phyloP scores from a whole-genome alignment of 306 rosid species.

The Trichosanthes truncata region DNA sequence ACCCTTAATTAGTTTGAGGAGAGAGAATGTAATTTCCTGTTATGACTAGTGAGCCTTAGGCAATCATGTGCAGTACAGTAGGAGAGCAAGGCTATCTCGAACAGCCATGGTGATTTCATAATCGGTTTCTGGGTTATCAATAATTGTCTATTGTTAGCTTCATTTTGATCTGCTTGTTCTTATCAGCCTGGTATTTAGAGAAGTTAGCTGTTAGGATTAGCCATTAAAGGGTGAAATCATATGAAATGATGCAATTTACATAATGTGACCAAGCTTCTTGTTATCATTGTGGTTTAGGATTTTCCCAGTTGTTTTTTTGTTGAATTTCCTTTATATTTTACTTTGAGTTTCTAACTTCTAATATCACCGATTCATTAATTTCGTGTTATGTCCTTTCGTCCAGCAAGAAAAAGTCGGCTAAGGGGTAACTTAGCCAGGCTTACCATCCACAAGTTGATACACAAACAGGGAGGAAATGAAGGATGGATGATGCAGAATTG shows the following conservation, averaged over 20 bases:
- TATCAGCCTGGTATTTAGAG: background rate
- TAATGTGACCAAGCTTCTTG: background rate
- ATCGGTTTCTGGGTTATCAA: background rate
- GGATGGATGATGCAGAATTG: background rate
- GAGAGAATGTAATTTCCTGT: background rate
- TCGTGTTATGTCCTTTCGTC: background rate
- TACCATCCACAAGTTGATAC: background rate
- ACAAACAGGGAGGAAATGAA: background rate
- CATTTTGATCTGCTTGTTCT: background rate
- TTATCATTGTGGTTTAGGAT: background rate
- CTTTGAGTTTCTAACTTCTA: background rate
- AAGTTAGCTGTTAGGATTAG: background rate
- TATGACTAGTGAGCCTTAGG: background rate
- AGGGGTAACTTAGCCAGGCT: background rate
- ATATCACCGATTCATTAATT: background rate
- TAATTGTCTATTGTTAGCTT: background rate
- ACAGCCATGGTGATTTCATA: background rate
- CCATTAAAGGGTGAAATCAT: background rate
- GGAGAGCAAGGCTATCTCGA: background rate
- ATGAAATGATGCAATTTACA: background rate
- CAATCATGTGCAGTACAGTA: background rate
- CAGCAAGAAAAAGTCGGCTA: background rate
- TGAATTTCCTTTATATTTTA: background rate
- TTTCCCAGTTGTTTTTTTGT: background rate
- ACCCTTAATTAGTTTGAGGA: background rate